These are phyloP conservation scores for Penicillium sclerotigenum DNA, from an alignment of 2,329 filamentous ascomycete genomes.

Conservation along the genomic window DNA sequence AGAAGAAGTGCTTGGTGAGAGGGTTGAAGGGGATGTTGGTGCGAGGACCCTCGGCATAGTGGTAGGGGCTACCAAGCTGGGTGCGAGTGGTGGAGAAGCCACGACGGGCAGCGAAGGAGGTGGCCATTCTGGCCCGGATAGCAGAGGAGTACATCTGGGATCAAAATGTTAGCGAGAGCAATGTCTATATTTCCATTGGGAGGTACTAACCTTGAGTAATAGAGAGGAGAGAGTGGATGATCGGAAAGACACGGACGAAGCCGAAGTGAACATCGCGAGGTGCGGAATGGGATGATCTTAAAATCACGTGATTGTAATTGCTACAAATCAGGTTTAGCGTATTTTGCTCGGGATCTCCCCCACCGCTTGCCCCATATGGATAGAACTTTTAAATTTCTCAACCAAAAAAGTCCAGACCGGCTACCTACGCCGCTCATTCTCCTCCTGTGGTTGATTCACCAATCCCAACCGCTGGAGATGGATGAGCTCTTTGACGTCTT, in stretches of 20 bases:
- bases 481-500: slow-evolving; percentile 83
- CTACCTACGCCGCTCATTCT: slow-evolving; percentile 11
- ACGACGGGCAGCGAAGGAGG: slow-evolving; percentile 72
- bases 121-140: slow-evolving; percentile 62
- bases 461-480: slow-evolving; percentile 47
- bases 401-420: slow-evolving; percentile 21
- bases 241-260: slow-evolving; percentile 24
- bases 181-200: slow-evolving; percentile 9
- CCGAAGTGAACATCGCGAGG: slow-evolving; percentile 24
- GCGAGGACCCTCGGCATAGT: slow-evolving; percentile 95
- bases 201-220: slow-evolving; percentile 33
- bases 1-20: slow-evolving; percentile 76
- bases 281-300: slow-evolving; percentile 20
- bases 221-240: slow-evolving; percentile 23
- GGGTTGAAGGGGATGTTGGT: slow-evolving; percentile 98
- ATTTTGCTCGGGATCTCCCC: slow-evolving; percentile 4
- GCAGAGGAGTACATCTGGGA: slow-evolving; percentile 70
- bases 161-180: slow-evolving; percentile 36
- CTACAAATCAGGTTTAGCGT: not conserved
- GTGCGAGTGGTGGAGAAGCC: slow-evolving; percentile 89
- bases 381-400: slow-evolving; percentile 36
- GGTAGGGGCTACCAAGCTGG: slow-evolving; percentile 86
- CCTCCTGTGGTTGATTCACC: slow-evolving; percentile 16
- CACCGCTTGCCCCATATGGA: slow-evolving; percentile 28
- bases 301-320: slow-evolving; percentile 10